Conservation (phyloP, 2,329 filamentous ascomycete species). For the Diaporthe vaccinii region DNA sequence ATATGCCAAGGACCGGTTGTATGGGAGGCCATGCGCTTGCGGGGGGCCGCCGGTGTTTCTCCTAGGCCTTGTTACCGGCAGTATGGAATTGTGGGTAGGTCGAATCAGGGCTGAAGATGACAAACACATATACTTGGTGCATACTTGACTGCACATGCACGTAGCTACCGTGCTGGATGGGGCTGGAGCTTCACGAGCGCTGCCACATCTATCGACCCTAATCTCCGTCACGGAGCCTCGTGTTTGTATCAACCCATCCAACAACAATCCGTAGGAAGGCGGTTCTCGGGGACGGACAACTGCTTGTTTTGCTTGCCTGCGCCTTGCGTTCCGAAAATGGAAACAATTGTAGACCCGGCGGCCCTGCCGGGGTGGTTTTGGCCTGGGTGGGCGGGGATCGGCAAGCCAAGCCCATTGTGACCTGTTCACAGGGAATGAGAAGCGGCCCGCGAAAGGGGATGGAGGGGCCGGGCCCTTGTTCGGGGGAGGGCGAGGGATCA, state of each 20-base stretch:
- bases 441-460: slow-evolving; percentile 26
- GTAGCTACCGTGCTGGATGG: not conserved
- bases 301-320: not conserved
- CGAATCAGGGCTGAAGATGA: not conserved
- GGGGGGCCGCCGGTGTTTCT: not conserved
- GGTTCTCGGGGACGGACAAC: not conserved
- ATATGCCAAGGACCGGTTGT: not conserved
- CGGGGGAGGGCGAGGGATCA: not conserved
- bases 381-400: slow-evolving; percentile 6
- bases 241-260: not conserved
- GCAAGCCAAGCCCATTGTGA: slow-evolving; percentile 23
- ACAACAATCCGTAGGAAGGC: not conserved
- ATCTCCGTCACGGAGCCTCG: not conserved
- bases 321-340: not conserved
- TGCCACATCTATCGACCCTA: not conserved
- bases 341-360: slow-evolving; percentile 6
- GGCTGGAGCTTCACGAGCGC: not conserved
- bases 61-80: not conserved
- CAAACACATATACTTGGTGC: not conserved
- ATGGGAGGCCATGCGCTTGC: not conserved
- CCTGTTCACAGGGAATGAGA: slow-evolving; percentile 25
- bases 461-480: slow-evolving; percentile 4
- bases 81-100: too few species aligned
- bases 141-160: not conserved
- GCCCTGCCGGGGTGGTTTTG: not conserved